phyloP scores from a whole-genome alignment of 305 asterid species.

The Lippia alba region DNA sequence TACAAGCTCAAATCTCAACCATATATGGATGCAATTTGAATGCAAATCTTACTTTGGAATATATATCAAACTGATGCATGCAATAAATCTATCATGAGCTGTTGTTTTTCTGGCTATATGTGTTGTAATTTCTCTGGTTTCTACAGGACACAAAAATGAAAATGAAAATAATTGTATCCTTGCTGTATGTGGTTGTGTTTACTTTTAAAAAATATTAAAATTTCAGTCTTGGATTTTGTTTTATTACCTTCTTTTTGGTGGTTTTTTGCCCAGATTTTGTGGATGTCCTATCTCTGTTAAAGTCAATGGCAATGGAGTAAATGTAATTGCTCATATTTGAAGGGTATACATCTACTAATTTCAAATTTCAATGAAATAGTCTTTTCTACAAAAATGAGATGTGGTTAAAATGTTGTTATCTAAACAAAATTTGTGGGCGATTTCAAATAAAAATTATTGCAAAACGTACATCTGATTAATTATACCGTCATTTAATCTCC shows the following conservation, averaged over 20 bases:
- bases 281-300: background rate
- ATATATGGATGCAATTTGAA: background rate
- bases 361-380: no score
- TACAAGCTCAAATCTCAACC: conserved; percentile 45
- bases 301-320: background rate
- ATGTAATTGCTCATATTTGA: background rate
- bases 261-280: background rate
- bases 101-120: background rate
- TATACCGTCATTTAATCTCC: no score
- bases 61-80: background rate
- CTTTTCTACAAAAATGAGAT: background rate
- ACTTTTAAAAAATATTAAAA: no score
- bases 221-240: no score
- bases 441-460: no score
- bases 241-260: no score
- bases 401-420: background rate
- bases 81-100: conserved; percentile 15
- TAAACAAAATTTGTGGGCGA: background rate
- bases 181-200: conserved; percentile 1
- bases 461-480: no score
- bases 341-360: no score
- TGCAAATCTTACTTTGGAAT: background rate
- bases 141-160: no score
- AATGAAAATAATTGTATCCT: background rate
- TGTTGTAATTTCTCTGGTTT: background rate